Evolutionary conservation across 495 filamentous ascomycete genomes (phyloP).

Genomic region (Xylaria sp.): DNA sequence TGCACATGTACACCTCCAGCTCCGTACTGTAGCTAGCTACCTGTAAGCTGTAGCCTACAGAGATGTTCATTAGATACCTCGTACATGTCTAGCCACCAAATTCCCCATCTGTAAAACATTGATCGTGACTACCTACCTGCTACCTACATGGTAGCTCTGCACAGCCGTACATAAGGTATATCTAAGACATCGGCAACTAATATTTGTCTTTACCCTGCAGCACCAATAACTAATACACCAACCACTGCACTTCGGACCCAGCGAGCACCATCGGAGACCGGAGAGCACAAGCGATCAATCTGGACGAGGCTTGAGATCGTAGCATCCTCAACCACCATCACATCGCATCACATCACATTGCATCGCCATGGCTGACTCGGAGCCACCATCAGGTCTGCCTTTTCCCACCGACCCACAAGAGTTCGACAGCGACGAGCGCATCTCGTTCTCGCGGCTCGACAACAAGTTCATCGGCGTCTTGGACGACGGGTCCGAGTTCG

Average conservation of each 20-base stretch:
- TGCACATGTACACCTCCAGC: too few species aligned
- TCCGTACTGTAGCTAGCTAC: too few species aligned
- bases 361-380: slow-evolving; percentile 39
- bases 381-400: slow-evolving; percentile 36
- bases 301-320: background rate
- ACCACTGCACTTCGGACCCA: background rate
- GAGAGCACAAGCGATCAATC: slow-evolving; percentile 1
- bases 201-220: background rate
- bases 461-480: slow-evolving; percentile 83
- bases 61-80: background rate
- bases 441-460: slow-evolving; percentile 83
- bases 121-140: background rate
- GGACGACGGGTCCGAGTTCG: slow-evolving; percentile 84
- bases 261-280: background rate
- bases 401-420: slow-evolving; percentile 77
- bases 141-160: background rate
- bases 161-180: too few species aligned
- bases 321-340: background rate
- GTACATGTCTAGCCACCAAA: background rate
- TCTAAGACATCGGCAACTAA: background rate
- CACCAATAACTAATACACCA: background rate
- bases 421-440: slow-evolving; percentile 82
- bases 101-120: background rate
- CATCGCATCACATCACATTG: too few species aligned
- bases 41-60: background rate